Conservation (phyloP, 495 filamentous ascomycete genomes). For the Trichoderma parareesei region DNA sequence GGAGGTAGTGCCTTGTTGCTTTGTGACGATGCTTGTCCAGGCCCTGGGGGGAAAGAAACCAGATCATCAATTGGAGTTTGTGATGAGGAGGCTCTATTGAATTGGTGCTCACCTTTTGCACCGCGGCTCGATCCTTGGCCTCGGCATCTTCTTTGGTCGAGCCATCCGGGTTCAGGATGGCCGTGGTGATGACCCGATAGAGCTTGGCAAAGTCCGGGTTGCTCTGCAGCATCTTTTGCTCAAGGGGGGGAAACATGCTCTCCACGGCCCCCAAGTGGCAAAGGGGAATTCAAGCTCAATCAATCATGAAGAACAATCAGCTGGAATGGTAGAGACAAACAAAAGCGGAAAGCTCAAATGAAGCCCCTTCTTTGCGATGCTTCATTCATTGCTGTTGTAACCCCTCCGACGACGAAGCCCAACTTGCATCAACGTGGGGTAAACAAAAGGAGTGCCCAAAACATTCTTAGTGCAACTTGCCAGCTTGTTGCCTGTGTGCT, state of each 20-base stretch:
- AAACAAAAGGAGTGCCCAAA: neutral
- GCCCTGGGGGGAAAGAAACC: slow-evolving; percentile 23
- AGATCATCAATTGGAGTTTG: neutral
- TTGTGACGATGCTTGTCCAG: slow-evolving; percentile 32
- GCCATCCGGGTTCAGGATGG: slow-evolving; percentile 52
- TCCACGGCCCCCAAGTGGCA: neutral
- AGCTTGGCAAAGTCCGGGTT: slow-evolving; percentile 60
- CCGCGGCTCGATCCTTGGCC: slow-evolving; percentile 44
- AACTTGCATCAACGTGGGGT: neutral
- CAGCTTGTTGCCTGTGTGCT: no score
- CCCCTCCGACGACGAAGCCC: neutral
- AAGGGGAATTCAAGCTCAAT: neutral
- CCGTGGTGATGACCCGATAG: slow-evolving; percentile 51
- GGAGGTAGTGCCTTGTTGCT: slow-evolving; percentile 31
- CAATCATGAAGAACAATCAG: neutral
- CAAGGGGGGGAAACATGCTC: slow-evolving; percentile 59
- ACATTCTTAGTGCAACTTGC: neutral
- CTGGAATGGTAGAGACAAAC: no score
- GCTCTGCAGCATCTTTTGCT: slow-evolving; percentile 49
- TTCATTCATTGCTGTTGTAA: no score
- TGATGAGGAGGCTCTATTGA: neutral
- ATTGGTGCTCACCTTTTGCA: slow-evolving; percentile 36
- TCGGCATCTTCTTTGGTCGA: slow-evolving; percentile 49
- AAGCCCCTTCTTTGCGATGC: neutral
- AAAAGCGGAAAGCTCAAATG: neutral